Percentiles rank a stretch among this genome's conserved stretches.
These are phyloP conservation scores for Septoria petroselini DNA, from an alignment of 2,329 filamentous ascomycete genomes.

Conservation along the genomic window DNA sequence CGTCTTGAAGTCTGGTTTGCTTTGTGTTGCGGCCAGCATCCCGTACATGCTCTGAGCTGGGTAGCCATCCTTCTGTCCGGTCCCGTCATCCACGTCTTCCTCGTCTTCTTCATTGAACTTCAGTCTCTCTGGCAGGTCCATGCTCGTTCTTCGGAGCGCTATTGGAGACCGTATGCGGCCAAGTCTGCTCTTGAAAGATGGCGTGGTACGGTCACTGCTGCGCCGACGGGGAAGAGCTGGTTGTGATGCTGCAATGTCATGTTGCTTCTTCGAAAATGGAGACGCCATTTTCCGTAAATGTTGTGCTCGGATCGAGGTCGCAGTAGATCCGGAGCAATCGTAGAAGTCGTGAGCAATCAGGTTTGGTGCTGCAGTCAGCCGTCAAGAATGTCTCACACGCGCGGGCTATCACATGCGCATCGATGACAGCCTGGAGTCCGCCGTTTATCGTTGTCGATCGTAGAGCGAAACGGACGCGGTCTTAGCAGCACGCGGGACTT, in stretches of 20 bases:
- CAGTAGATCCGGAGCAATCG: too few species aligned
- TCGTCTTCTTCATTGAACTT: constrained; percentile 22
- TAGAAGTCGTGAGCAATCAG: too few species aligned
- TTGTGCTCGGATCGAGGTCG: background rate
- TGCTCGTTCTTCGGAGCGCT: constrained; percentile 7
- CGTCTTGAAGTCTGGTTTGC: constrained; percentile 72
- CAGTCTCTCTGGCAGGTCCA: constrained; percentile 25
- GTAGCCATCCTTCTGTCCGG: constrained; percentile 46
- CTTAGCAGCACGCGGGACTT: background rate
- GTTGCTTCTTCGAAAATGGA: constrained; percentile 12
- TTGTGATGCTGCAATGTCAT: constrained; percentile 14
- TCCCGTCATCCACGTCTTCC: constrained; percentile 25
- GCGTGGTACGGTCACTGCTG: constrained; percentile 6
- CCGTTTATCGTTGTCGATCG: background rate
- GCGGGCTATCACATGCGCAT: constrained; percentile 1
- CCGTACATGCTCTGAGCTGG: constrained; percentile 96
- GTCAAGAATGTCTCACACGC: constrained; percentile 19
- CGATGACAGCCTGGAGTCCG: background rate
- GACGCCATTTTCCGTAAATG: constrained; percentile 11
- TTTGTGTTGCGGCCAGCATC: constrained; percentile 83
- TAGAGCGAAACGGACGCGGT: background rate
- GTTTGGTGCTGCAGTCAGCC: constrained; percentile 15
- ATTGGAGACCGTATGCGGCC: constrained; percentile 8
- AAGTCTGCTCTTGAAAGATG: constrained; percentile 3
- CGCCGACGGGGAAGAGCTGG: constrained; percentile 8